These are phyloP conservation scores for Colletotrichum theobromicola DNA, from an alignment of 2,329 filamentous ascomycete species.

Conservation along the genomic window DNA sequence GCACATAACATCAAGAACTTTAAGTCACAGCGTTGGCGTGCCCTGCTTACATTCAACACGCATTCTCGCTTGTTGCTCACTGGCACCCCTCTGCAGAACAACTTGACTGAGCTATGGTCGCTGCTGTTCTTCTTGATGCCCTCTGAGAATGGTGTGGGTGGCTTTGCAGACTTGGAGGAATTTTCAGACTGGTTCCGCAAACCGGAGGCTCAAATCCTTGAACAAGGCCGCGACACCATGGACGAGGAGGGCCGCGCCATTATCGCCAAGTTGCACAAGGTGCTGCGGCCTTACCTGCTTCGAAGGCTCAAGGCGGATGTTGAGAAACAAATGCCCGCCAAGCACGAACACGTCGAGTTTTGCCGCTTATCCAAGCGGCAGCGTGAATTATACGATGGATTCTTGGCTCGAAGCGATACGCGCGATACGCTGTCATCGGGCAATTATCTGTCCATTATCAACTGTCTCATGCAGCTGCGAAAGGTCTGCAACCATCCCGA, in stretches of 20 bases:
- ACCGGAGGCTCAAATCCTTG: constrained; percentile 93
- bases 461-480: constrained; percentile 94
- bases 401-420: constrained; percentile 88
- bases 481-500: constrained; percentile 99
- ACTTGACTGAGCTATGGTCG: constrained; percentile 95
- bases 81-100: constrained; percentile 95
- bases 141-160: constrained; percentile 82
- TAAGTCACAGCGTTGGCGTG: constrained; percentile 96
- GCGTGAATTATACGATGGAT: constrained; percentile 94
- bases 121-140: constrained; percentile 96
- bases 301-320: constrained; percentile 94
- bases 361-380: constrained; percentile 95
- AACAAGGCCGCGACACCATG: constrained; percentile 91
- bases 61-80: constrained; percentile 86
- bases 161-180: constrained; percentile 92
- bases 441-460: constrained; percentile 97
- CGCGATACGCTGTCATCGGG: constrained; percentile 87
- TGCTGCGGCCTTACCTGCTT: constrained; percentile 89
- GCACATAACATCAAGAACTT: constrained; percentile 99
- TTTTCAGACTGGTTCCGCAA: constrained; percentile 97
- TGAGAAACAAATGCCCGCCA: constrained; percentile 98
- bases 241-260: constrained; percentile 93
- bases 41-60: constrained; percentile 91
- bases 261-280: constrained; percentile 91
- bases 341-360: constrained; percentile 96